These are phyloP conservation scores for Scleroderma citrinum DNA, from an alignment of 768 basidiomycete species.

Conservation along the genomic window DNA sequence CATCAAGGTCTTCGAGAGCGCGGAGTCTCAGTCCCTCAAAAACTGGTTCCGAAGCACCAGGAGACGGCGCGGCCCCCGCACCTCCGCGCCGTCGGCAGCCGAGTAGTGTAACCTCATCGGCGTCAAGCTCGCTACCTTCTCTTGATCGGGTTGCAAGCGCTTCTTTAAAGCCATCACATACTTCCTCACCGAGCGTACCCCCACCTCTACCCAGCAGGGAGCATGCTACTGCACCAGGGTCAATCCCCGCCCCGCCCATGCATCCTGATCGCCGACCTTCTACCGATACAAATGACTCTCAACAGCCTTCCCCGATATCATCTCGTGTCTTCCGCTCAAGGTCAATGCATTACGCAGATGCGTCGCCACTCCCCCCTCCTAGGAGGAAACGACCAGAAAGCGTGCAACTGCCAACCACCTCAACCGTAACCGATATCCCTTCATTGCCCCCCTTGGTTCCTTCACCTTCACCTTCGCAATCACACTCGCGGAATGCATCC, in stretches of 20 bases:
- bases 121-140: slow-evolving; percentile 30
- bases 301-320: slow-evolving; percentile 20
- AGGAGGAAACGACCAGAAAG: slow-evolving; percentile 59
- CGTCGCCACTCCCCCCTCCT: slow-evolving; percentile 31
- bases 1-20: slow-evolving; percentile 25
- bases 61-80: slow-evolving; percentile 13
- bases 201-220: slow-evolving; percentile 21
- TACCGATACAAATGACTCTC: slow-evolving; percentile 19
- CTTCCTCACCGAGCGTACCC: slow-evolving; percentile 11
- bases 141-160: slow-evolving; percentile 41
- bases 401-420: slow-evolving; percentile 39
- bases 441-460: slow-evolving; percentile 3
- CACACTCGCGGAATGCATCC: slow-evolving; percentile 16
- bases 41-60: slow-evolving; percentile 6
- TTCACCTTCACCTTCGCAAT: slow-evolving; percentile 9
- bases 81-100: slow-evolving; percentile 34
- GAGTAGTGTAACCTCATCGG: slow-evolving; percentile 28
- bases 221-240: slow-evolving; percentile 19
- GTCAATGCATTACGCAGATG: slow-evolving; percentile 42
- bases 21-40: slow-evolving; percentile 30
- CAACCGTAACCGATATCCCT: slow-evolving; percentile 12
- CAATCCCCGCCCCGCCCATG: slow-evolving; percentile 39
- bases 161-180: slow-evolving; percentile 12
- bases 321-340: slow-evolving; percentile 47
- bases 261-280: slow-evolving; percentile 49